Conservation (phyloP, 208 protist genomes). For the Acanthamoeba castellanii region DNA sequence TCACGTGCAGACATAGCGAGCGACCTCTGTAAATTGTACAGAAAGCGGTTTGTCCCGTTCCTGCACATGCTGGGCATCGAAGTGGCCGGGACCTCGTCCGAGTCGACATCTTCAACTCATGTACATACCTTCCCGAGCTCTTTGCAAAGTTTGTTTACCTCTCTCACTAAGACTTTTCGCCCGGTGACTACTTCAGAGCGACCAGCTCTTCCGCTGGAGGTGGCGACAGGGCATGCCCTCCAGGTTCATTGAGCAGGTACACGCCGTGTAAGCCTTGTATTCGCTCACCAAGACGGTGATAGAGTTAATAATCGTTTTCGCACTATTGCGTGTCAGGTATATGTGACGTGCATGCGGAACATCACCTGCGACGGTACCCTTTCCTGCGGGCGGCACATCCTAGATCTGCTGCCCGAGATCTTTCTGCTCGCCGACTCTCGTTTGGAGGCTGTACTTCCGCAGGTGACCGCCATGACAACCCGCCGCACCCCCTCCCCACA, state of each 20-base stretch:
- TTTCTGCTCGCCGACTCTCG: constrained; percentile 62
- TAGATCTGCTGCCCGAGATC: constrained; percentile 64
- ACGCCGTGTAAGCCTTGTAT: too few species aligned
- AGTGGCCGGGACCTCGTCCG: neutral
- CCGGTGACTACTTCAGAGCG: neutral
- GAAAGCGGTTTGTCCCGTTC: constrained; percentile 63
- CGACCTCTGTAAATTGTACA: constrained; percentile 56
- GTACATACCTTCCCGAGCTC: neutral
- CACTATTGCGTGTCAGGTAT: neutral
- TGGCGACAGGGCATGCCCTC: constrained; percentile 33
- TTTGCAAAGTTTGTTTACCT: neutral
- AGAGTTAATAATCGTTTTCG: too few species aligned
- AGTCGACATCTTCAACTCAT: neutral
- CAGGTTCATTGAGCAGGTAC: constrained; percentile 23
- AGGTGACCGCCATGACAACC: neutral
- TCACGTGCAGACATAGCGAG: constrained; percentile 17
- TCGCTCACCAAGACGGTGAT: too few species aligned
- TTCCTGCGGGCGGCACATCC: constrained; percentile 20
- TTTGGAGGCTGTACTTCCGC: neutral
- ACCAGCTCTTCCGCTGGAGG: neutral
- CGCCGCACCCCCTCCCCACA: too few species aligned
- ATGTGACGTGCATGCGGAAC: constrained; percentile 66
- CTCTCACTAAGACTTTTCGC: neutral
- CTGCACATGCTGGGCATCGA: constrained; percentile 71
- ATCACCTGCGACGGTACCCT: constrained; percentile 64